Base-by-base conservation (phyloP, 2,329 filamentous ascomycete genomes). In the Xylaria sp. region DNA sequence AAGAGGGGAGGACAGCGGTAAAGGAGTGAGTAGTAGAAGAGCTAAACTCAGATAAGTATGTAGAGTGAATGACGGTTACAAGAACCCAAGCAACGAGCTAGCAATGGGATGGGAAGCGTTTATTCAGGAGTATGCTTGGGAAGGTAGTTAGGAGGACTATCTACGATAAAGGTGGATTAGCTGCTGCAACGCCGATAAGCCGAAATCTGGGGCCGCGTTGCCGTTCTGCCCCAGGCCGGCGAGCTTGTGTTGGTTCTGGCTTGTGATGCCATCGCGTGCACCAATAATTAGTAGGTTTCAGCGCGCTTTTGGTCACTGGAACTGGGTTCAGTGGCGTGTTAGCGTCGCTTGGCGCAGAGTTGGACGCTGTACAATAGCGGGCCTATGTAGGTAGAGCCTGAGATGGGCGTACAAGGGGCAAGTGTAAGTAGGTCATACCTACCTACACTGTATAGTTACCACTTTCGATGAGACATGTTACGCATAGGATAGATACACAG, bases 221-320 rank as follows among this genome's bases (percentile, higher is more conserved):
- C 28, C 25, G 52, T 33, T 4, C 28, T 31, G 7, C 4, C 18
- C 18, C 18, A 12, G 3, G 18, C 8, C 18, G 46, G 8, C 33
- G 33, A 7, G 33, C 55, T 25, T 2, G 54, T 56, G 51, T 33
- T 39, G 23, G 54, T 13, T 12, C 39, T 23, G 56, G 56, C 66
- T 48, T 64, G 66, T 64, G 62, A 64, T 64, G 66, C 66, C 46
- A 43, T 64, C 66, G 36, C 57, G 48, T 55, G 61, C 58, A 33
- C 41, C 64, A 63, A 56, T 62, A n/a, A n/a, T n/a, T n/a, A n/a
- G n/a, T n/a, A 62, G 43, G 68, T 70, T 70, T 67, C 68, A 67
- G 64, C 49, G 55, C 43, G 55, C 49, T 33, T 49, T 41, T 39
- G 39, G 23, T 54, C 46, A 36, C 61, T 55, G 62, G 58, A 64